Evolutionary conservation across 225 moss, liverwort and hornwort species (phyloP).

Genomic region (Physcomitrellopsis africana): DNA sequence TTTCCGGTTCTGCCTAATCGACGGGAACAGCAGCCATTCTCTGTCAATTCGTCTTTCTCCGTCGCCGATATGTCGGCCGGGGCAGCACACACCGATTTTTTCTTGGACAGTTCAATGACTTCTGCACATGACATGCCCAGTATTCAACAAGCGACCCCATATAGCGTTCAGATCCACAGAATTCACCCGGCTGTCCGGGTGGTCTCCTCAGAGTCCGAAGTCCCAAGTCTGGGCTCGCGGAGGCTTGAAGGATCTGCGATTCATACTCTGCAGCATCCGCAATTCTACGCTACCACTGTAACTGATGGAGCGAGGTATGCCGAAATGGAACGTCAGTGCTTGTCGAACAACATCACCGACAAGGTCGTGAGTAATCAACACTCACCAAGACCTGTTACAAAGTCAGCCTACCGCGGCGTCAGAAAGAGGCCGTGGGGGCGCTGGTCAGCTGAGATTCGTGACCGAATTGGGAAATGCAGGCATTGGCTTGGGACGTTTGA

Average conservation of each 20-base stretch:
- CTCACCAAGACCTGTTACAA: slow-evolving; percentile 34
- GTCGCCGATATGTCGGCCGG: slow-evolving; percentile 27
- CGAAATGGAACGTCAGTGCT: slow-evolving; percentile 29
- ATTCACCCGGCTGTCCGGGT: slow-evolving; percentile 24
- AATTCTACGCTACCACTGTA: slow-evolving; percentile 8
- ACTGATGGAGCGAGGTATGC: slow-evolving; percentile 14
- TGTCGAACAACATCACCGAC: slow-evolving; percentile 22
- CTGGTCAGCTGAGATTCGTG: slow-evolving; percentile 94
- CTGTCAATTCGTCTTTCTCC: slow-evolving; percentile 11
- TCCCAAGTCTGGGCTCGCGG: slow-evolving; percentile 19
- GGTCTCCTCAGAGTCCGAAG: slow-evolving; percentile 29
- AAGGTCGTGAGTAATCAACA: slow-evolving; percentile 41
- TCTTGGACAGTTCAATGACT: slow-evolving; percentile 31
- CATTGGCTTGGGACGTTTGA: slow-evolving; percentile 98
- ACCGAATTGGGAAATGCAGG: slow-evolving; percentile 85
- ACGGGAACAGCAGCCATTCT: slow-evolving; percentile 36
- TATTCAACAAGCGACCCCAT: slow-evolving; percentile 19
- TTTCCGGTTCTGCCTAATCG: slow-evolving; percentile 22
- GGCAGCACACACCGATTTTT: slow-evolving; percentile 23
- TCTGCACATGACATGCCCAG: slow-evolving; percentile 26
- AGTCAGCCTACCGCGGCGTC: slow-evolving; percentile 77
- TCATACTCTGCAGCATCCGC: slow-evolving; percentile 31
- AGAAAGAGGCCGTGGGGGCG: slow-evolving; percentile 94
- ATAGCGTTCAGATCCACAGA: slow-evolving; percentile 17
- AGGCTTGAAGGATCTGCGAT: slow-evolving; percentile 29